Conservation (phyloP, 1,139 yeast species). For the Nakaseomyces uthaithaninus region DNA sequence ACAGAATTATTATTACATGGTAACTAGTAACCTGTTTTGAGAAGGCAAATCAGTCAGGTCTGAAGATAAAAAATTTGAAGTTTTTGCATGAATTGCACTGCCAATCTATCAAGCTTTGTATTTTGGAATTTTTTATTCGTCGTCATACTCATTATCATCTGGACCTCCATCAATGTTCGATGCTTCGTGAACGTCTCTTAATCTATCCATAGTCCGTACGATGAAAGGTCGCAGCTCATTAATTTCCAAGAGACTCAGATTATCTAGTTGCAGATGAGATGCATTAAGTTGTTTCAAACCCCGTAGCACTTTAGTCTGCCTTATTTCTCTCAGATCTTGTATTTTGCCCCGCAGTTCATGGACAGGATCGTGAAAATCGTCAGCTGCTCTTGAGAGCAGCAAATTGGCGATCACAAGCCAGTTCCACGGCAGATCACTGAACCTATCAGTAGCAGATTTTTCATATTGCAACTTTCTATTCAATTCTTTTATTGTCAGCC, state of each 20-base stretch:
- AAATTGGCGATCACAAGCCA: conserved; percentile 81
- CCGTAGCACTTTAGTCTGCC: conserved; percentile 71
- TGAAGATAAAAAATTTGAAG: too few species aligned
- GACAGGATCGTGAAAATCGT: conserved; percentile 55
- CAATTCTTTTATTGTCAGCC: conserved; percentile 63
- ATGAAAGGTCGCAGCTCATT: conserved; percentile 84
- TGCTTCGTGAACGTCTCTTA: conserved; percentile 45
- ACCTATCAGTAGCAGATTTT: conserved; percentile 45
- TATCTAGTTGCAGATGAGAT: conserved; percentile 74
- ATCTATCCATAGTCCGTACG: conserved; percentile 66
- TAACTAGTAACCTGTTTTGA: too few species aligned
- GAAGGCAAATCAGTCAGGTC: too few species aligned
- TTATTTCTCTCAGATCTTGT: conserved; percentile 77
- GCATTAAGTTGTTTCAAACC: conserved; percentile 77
- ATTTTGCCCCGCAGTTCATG: conserved; percentile 56
- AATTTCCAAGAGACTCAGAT: conserved; percentile 73
- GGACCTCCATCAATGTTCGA: conserved; percentile 27
- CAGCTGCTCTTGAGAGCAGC: conserved; percentile 55
- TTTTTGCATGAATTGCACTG: too few species aligned
- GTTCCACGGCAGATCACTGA: conserved; percentile 70
- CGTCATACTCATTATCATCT: conserved; percentile 22
- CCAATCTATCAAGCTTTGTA: not conserved
- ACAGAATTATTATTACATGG: too few species aligned
- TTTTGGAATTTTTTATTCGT: conserved; percentile 5
- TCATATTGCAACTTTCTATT: conserved; percentile 63